phyloP scores from a whole-genome alignment of 306 rosid genomes.

The Cucurbita pepo region DNA sequence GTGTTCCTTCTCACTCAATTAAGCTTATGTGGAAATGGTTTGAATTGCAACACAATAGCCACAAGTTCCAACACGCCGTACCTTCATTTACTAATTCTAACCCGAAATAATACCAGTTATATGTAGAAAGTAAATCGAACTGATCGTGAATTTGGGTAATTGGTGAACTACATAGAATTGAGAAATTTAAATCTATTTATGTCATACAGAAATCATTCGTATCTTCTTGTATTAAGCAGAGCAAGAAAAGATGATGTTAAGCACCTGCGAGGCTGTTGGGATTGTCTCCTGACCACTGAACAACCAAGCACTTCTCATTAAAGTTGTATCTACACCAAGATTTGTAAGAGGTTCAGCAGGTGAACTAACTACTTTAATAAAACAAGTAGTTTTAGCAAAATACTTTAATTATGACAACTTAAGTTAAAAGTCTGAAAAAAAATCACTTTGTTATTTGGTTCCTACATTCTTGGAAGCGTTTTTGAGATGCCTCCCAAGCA shows the following conservation, averaged over 20 bases:
- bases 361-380: not conserved
- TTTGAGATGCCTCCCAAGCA: not conserved
- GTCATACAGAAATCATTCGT: not conserved
- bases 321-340: conserved; percentile 41
- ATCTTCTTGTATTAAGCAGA: not conserved
- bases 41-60: not conserved
- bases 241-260: conserved; percentile 2
- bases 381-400: not conserved
- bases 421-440: not conserved
- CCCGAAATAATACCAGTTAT: not conserved
- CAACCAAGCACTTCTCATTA: conserved; percentile 55
- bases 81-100: not conserved
- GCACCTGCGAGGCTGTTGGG: conserved; percentile 96
- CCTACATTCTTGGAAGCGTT: not conserved
- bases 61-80: not conserved
- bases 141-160: not conserved
- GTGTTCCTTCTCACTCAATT: not conserved
- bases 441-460: not conserved
- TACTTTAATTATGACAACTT: not conserved
- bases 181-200: not conserved
- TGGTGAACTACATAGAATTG: not conserved
- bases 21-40: not conserved
- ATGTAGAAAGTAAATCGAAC: not conserved
- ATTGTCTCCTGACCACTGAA: conserved; percentile 98
- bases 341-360: not conserved